These are phyloP conservation scores for Striga asiatica DNA, from an alignment of 257 asterid species.

Conservation along the genomic window DNA sequence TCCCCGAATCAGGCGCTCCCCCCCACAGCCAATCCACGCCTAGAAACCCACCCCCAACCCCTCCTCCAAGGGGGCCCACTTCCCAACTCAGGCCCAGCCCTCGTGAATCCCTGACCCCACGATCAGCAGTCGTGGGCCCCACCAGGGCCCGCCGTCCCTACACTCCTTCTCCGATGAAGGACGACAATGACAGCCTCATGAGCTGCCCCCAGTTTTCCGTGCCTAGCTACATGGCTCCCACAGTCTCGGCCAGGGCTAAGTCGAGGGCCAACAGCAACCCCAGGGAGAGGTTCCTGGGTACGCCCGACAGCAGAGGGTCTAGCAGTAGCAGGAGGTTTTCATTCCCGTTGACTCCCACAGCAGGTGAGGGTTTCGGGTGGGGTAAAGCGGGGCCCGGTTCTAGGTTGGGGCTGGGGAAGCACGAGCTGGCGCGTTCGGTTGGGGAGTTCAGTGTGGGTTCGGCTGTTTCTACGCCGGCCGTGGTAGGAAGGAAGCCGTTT, in stretches of 20 bases:
- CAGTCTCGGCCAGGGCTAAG: slow-evolving; percentile 80
- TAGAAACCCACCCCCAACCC: slow-evolving; percentile 30
- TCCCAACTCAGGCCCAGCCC: slow-evolving; percentile 63
- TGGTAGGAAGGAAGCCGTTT: slow-evolving; percentile 67
- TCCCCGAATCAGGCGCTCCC: slow-evolving; percentile 29
- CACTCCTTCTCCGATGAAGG: slow-evolving; percentile 50
- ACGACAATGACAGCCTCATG: slow-evolving; percentile 75
- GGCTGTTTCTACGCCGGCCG: slow-evolving; percentile 66
- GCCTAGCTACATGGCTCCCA: slow-evolving; percentile 84
- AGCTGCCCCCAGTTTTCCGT: slow-evolving; percentile 87
- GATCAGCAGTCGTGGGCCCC: slow-evolving; percentile 60
- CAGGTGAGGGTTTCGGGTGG: slow-evolving; percentile 53
- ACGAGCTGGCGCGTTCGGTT: slow-evolving; percentile 32
- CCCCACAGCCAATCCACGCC: slow-evolving; percentile 29
- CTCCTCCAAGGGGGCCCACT: slow-evolving; percentile 46
- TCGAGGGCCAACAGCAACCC: slow-evolving; percentile 67
- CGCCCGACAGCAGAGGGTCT: slow-evolving; percentile 58
- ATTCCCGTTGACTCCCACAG: slow-evolving; percentile 66
- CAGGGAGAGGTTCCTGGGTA: slow-evolving; percentile 55
- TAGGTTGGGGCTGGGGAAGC: slow-evolving; percentile 35
- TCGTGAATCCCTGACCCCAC: slow-evolving; percentile 55
- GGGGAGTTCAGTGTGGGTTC: slow-evolving; percentile 57
- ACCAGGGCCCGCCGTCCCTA: slow-evolving; percentile 39
- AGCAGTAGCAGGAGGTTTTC: slow-evolving; percentile 72
- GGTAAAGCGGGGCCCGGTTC: slow-evolving; percentile 48